Percentiles rank a stretch among this genome's conserved stretches.
These are phyloP conservation scores for Hypomontagnella monticulosa DNA, from an alignment of 495 filamentous ascomycete species.

Conservation along the genomic window DNA sequence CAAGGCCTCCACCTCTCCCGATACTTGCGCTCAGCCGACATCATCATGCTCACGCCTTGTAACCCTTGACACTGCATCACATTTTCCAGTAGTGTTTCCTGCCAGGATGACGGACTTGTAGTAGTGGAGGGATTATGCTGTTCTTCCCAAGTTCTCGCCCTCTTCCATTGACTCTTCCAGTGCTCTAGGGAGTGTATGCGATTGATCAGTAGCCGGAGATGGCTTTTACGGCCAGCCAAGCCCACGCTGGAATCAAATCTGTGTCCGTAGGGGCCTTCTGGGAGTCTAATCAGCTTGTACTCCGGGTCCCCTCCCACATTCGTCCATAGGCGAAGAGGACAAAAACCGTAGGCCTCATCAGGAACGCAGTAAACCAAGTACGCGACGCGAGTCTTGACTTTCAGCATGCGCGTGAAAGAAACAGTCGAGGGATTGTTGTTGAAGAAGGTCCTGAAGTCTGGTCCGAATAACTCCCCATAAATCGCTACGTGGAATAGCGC, in stretches of 20 bases:
- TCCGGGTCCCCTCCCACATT: slow-evolving; percentile 9
- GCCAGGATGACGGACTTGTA: not conserved
- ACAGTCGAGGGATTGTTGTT: not conserved
- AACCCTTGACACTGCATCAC: slow-evolving; percentile 31
- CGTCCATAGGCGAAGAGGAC: not conserved
- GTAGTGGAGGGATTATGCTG: too few species aligned
- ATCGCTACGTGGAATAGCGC: slow-evolving; percentile 46
- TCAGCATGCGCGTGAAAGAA: slow-evolving; percentile 1
- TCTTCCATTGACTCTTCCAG: too few species aligned
- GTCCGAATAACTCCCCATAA: slow-evolving; percentile 53
- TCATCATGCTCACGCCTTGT: slow-evolving; percentile 20
- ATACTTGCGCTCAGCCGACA: not conserved
- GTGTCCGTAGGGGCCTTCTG: too few species aligned
- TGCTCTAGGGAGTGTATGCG: too few species aligned
- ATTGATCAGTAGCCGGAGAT: too few species aligned
- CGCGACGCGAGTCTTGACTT: slow-evolving; percentile 45
- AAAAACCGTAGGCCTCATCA: not conserved
- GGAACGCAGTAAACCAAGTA: slow-evolving; percentile 54
- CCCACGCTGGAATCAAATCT: too few species aligned
- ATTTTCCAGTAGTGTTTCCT: slow-evolving; percentile 21
- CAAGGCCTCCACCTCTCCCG: slow-evolving; percentile 9
- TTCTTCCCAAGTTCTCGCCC: too few species aligned
- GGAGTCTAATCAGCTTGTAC: too few species aligned
- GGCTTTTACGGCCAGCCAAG: too few species aligned
- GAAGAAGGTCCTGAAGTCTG: slow-evolving; percentile 35